Conservation (phyloP, 2,329 filamentous ascomycete species). For the Botrytis elliptica region DNA sequence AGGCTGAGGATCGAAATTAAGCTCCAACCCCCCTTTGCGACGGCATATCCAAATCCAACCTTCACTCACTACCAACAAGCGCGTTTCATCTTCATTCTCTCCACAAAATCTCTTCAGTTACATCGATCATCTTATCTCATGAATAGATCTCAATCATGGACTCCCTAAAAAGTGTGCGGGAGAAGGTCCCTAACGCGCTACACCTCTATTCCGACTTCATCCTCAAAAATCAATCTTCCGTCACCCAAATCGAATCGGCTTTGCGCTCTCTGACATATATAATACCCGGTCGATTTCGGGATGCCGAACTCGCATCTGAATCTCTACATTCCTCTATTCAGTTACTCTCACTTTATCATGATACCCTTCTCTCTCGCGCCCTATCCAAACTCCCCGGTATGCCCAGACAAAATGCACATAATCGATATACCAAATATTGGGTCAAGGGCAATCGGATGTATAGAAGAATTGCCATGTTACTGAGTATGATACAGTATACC, state of each 20-base stretch:
- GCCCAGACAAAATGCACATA: constrained; percentile 52
- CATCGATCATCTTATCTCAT: not conserved
- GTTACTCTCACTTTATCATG: constrained; percentile 89
- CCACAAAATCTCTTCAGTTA: not conserved
- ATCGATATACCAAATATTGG: constrained; percentile 68
- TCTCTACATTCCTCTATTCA: constrained; percentile 86
- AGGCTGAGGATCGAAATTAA: constrained; percentile 19
- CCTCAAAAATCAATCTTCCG: constrained; percentile 88
- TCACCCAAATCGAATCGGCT: constrained; percentile 92
- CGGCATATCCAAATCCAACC: constrained; percentile 1
- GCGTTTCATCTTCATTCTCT: not conserved
- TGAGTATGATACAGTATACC: constrained; percentile 92
- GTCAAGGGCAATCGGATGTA: constrained; percentile 66
- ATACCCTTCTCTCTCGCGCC: constrained; percentile 72
- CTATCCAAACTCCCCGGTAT: constrained; percentile 56
- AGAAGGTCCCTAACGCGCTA: constrained; percentile 46
- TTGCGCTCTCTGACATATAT: constrained; percentile 93
- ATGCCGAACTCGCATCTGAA: constrained; percentile 93
- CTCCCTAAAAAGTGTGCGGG: constrained; percentile 24
- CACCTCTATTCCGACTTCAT: constrained; percentile 85
- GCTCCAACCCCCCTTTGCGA: constrained; percentile 14
- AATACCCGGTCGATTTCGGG: constrained; percentile 85
- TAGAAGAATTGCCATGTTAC: constrained; percentile 72
- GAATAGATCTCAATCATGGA: constrained; percentile 19
- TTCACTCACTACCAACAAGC: constrained; percentile 2